Conservation (phyloP, 768 basidiomycete genomes). For the Russula vinacea region DNA sequence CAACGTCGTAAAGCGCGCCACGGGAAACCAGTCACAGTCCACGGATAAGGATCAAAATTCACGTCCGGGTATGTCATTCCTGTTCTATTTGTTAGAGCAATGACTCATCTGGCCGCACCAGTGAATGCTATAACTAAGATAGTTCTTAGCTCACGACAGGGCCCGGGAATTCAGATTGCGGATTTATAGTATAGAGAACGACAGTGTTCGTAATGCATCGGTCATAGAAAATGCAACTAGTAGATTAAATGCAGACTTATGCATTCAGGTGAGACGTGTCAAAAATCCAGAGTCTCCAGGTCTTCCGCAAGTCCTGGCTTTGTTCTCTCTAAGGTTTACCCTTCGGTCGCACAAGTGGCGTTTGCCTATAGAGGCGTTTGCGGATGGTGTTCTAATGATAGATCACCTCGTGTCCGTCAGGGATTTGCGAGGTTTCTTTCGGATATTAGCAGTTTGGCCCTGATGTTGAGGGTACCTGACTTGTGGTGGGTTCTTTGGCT, state of each 20-base stretch:
- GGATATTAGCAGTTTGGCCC: constrained; percentile 36
- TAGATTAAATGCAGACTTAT: neutral
- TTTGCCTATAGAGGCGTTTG: neutral
- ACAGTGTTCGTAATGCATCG: neutral
- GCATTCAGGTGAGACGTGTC: neutral
- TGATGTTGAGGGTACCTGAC: constrained; percentile 46
- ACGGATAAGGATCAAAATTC: constrained; percentile 39
- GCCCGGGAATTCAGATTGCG: constrained; percentile 85
- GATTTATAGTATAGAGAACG: constrained; percentile 51
- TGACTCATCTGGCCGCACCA: constrained; percentile 33
- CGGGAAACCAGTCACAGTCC: constrained; percentile 63
- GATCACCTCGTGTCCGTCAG: neutral
- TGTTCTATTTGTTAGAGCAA: neutral
- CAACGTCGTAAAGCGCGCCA: constrained; percentile 66
- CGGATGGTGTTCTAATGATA: neutral
- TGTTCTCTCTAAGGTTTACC: neutral
- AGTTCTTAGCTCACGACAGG: constrained; percentile 78
- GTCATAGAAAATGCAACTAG: neutral
- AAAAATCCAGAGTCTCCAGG: neutral
- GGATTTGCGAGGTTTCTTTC: constrained; percentile 30
- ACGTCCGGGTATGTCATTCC: constrained; percentile 44
- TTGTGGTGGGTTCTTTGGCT: constrained; percentile 72
- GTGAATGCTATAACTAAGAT: constrained; percentile 78
- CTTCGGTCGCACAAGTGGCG: neutral
- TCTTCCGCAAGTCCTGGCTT: neutral